Percentiles rank a stretch among this genome's conserved stretches.
Evolutionary conservation across 768 basidiomycete genomes (phyloP).

Genomic region (Russula earlei): DNA sequence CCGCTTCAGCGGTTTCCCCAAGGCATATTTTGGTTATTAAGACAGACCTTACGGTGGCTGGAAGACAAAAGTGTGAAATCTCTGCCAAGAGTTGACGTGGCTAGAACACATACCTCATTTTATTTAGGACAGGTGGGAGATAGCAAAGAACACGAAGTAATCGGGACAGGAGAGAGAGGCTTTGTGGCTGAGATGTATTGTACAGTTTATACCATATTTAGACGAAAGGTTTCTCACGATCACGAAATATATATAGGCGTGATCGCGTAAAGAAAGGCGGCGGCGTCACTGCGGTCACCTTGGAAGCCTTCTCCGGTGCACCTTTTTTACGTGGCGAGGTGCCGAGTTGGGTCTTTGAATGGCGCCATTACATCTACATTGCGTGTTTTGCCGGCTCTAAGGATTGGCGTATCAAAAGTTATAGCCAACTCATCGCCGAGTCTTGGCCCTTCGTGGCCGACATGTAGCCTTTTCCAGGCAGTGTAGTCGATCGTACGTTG

Average conservation of each 20-base stretch:
- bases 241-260: no score
- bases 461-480: not conserved
- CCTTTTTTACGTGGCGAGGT: not conserved
- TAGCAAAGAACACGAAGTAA: not conserved
- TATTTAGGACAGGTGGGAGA: not conserved
- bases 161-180: no score
- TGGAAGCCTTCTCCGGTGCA: not conserved
- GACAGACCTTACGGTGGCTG: constrained; percentile 81
- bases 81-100: not conserved
- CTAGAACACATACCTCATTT: constrained; percentile 31
- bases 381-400: not conserved
- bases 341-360: not conserved
- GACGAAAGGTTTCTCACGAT: not conserved
- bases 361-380: not conserved
- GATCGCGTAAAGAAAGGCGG: not conserved
- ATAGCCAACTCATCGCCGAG: constrained; percentile 3
- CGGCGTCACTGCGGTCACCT: not conserved
- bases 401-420: constrained; percentile 5
- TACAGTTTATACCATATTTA: constrained; percentile 16
- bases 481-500: not conserved
- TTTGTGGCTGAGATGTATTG: constrained; percentile 19
- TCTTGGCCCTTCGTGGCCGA: not conserved
- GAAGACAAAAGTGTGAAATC: constrained; percentile 20
- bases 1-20: constrained; percentile 23
- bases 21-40: constrained; percentile 9